Evolutionary conservation across 1,284 basidiomycete genomes (phyloP).

Genomic region (Sporisorium graminicola): DNA sequence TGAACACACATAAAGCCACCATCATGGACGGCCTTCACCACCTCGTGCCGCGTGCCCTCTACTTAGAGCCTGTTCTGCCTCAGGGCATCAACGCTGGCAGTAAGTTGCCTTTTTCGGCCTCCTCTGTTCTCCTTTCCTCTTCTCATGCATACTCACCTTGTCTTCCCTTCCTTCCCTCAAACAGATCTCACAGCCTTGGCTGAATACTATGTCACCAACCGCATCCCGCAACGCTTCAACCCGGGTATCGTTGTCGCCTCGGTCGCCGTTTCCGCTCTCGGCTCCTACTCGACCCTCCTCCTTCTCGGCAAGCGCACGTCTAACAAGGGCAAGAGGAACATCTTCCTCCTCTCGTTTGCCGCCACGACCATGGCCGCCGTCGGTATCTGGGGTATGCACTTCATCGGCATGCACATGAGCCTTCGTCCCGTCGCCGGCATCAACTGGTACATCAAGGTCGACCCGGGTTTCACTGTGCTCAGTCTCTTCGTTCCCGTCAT

Average conservation of each 20-base stretch:
- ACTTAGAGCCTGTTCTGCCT: conserved; percentile 49
- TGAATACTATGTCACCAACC: conserved; percentile 68
- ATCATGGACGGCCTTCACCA: conserved; percentile 37
- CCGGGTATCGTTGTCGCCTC: conserved; percentile 72
- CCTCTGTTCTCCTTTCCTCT: not conserved
- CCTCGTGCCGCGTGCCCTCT: conserved; percentile 44
- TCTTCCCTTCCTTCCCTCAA: not conserved
- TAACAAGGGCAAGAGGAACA: conserved; percentile 71
- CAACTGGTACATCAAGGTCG: conserved; percentile 71
- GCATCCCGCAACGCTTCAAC: conserved; percentile 71
- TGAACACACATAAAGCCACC: not conserved
- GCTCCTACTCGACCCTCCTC: conserved; percentile 72
- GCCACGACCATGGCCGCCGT: conserved; percentile 72
- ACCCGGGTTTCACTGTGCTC: conserved; percentile 72
- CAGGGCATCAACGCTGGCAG: conserved; percentile 23
- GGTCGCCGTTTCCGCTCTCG: conserved; percentile 72
- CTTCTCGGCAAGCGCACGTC: conserved; percentile 72
- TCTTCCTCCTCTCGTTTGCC: conserved; percentile 72
- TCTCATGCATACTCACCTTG: not conserved
- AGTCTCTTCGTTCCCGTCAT: conserved; percentile 72
- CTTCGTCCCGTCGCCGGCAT: conserved; percentile 69
- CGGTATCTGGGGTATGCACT: conserved; percentile 71
- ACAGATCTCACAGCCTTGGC: conserved; percentile 65
- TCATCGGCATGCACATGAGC: conserved; percentile 72
- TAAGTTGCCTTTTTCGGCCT: conserved; percentile 6